A percentile compares a stretch with the other conserved stretches of the same genome.
Conservation (phyloP, 2,329 filamentous ascomycete genomes). For the Samsoniella hepiali region DNA sequence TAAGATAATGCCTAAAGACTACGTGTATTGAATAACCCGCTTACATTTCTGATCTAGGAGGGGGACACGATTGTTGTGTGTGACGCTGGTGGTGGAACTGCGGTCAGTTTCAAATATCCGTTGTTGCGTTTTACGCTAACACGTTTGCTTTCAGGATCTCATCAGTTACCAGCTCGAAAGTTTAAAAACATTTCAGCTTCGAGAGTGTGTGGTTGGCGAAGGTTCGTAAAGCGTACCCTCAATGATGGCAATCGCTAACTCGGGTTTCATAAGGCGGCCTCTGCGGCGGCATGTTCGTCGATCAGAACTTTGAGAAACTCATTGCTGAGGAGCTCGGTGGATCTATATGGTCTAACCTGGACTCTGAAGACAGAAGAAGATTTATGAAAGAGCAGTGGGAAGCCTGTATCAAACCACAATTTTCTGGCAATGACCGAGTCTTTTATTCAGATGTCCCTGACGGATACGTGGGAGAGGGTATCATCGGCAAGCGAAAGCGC, state of each 20-base stretch:
- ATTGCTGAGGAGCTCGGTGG: constrained; percentile 26
- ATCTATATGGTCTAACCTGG: constrained; percentile 5
- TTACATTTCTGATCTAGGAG: background rate
- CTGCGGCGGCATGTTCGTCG: constrained; percentile 40
- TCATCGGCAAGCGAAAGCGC: background rate
- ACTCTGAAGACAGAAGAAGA: background rate
- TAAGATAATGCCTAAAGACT: background rate
- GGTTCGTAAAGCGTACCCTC: constrained; percentile 24
- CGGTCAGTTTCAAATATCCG: constrained; percentile 24
- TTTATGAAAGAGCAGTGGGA: constrained; percentile 27
- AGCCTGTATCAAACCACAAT: constrained; percentile 25
- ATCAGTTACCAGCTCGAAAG: constrained; percentile 36
- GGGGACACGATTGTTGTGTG: constrained; percentile 33
- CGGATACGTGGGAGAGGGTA: background rate
- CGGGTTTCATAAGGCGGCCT: constrained; percentile 31
- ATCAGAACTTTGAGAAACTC: constrained; percentile 34
- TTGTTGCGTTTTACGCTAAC: background rate
- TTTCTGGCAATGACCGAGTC: constrained; percentile 18
- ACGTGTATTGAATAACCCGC: background rate
- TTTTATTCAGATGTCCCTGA: constrained; percentile 25
- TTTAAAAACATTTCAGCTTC: constrained; percentile 27
- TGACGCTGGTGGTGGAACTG: constrained; percentile 38
- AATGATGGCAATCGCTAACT: background rate
- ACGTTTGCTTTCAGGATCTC: constrained; percentile 31
- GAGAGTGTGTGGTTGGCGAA: constrained; percentile 37